phyloP scores from a whole-genome alignment of 129 eudicot genomes.

The Artemisia argyi region DNA sequence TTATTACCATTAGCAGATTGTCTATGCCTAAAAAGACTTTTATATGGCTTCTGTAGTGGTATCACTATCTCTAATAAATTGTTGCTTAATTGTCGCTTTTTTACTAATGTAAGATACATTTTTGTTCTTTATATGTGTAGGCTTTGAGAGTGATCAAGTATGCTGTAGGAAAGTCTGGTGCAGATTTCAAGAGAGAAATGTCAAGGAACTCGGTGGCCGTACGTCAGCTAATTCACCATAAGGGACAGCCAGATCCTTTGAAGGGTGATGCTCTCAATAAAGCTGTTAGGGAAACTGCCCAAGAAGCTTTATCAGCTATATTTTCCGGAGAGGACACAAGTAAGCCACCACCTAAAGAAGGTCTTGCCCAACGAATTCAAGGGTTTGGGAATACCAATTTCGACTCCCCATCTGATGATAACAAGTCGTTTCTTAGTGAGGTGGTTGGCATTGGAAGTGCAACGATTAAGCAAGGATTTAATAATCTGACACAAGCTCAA shows the following conservation, averaged over 20 bases:
- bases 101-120: not conserved
- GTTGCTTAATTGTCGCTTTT: no score
- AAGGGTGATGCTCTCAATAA: constrained; percentile 92
- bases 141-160: constrained; percentile 90
- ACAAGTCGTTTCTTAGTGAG: constrained; percentile 81
- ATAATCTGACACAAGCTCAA: constrained; percentile 63
- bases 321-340: constrained; percentile 76
- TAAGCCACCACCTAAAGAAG: constrained; percentile 67
- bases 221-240: constrained; percentile 81
- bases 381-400: constrained; percentile 88
- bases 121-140: constrained; percentile 37
- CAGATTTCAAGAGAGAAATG: constrained; percentile 93
- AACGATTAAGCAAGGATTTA: constrained; percentile 77
- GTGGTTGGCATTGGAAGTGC: constrained; percentile 94
- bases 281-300: constrained; percentile 89
- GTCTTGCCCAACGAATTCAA: constrained; percentile 67
- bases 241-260: constrained; percentile 82
- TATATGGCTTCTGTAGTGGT: not conserved
- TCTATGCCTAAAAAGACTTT: not conserved
- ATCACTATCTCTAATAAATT: not conserved
- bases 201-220: constrained; percentile 91
- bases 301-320: constrained; percentile 85
- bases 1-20: not conserved
- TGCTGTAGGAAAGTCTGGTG: constrained; percentile 93
- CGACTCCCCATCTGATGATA: constrained; percentile 68